Evolutionary conservation across 2,329 filamentous ascomycete genomes (phyloP), one percentile per base, ranked within the genome.

Genomic region (Ophiostoma sp.): DNA sequence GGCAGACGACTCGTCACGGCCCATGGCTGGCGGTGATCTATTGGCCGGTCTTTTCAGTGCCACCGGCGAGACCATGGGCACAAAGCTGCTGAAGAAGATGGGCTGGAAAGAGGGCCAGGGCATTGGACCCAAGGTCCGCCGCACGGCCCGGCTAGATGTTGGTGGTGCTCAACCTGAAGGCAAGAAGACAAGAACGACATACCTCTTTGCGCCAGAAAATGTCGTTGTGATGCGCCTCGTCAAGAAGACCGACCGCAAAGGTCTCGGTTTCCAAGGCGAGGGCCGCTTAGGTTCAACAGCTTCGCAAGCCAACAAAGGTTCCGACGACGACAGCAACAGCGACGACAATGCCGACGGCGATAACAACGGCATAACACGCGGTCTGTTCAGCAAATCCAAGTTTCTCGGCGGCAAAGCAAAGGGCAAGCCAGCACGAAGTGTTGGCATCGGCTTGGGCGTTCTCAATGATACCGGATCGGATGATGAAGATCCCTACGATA

Each of bases 71-170:
- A 97, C 94, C 0, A 94, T 97, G 86, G 96, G 96, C 1, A 86
- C 92, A 17, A 95, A 93, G 79, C 85, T 99, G 19, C 84, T 98
- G 74, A 93, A 92, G 79, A 92, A 88, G 78, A 98, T 99, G 95
- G 96, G 95, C 19, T 99, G 96, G 96, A 93, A 92, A 78, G 92
- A 95, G 76, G 95, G 95, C 0, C 95, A 98, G 81, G 96, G 96
- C 3, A 90, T 98, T 75, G 96, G 96, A 0, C 94, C 94, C 28
- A 97, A 94, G 81, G 85, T 98, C 45, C 89, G 90, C 71, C 88
- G 96, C 68, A 87, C 86, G 79, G 93, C 94, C 50, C 87, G 91
- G 66, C 85, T 95, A 17, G 92, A 88, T 70, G 86, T 85, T 0
- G 85, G 83, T 11, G 61, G 7, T 15, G 31, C 36, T 22, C 36